A percentile compares a stretch with the other conserved stretches of the same genome.
phyloP scores from a whole-genome alignment of 73 alveolate genomes.

The Blepharisma stoltei region DNA sequence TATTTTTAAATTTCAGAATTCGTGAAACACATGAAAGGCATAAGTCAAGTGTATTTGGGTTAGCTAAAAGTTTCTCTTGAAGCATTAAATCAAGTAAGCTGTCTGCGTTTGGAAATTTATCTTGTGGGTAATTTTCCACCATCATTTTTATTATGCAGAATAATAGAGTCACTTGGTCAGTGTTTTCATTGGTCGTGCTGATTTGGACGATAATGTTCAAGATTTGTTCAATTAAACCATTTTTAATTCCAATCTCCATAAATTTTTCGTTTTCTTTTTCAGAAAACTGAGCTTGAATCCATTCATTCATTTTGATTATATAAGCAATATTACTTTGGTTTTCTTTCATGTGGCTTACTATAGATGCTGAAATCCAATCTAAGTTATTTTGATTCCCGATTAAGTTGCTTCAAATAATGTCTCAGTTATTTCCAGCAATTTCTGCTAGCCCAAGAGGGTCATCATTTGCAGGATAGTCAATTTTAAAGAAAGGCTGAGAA shows the following conservation, averaged over 20 bases:
- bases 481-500: not conserved
- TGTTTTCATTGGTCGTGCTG: not conserved
- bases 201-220: not conserved
- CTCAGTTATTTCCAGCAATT: not conserved
- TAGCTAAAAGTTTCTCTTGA: not conserved
- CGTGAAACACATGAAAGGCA: not conserved
- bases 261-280: not conserved
- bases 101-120: not conserved
- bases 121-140: not conserved
- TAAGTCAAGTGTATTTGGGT: not conserved
- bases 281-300: constrained; percentile 18
- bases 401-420: not conserved
- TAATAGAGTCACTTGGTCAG: not conserved
- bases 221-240: constrained; percentile 14
- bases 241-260: not conserved
- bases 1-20: not conserved
- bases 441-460: not conserved
- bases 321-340: not conserved
- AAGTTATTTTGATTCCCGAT: not conserved
- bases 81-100: not conserved
- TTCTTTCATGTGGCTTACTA: constrained; percentile 1
- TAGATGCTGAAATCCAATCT: constrained; percentile 11
- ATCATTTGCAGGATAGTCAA: not conserved
- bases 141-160: not conserved
- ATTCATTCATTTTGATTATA: not conserved